phyloP scores from a whole-genome alignment of 106 monocot species.

The Agapanthus africanus region DNA sequence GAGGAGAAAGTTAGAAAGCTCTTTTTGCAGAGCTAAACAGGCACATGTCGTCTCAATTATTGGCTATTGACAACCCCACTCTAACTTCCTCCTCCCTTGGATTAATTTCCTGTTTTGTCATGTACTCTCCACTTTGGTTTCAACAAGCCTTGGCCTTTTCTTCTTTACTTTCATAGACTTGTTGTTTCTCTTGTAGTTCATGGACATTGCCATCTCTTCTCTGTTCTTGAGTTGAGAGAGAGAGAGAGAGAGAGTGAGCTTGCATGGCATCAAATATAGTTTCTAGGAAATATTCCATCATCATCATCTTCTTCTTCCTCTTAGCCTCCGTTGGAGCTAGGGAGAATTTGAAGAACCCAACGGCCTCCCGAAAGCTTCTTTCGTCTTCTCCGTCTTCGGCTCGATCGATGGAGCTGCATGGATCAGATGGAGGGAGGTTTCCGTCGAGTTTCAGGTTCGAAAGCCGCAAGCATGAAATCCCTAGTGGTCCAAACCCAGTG shows the following conservation, averaged over 20 bases:
- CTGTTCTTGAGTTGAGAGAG: too few relatives aligned
- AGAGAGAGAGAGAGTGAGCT: too few relatives aligned
- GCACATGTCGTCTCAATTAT: not conserved
- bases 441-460: not conserved
- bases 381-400: not conserved
- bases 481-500: conserved; percentile 39
- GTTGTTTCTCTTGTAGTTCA: too few relatives aligned
- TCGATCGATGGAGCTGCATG: conserved; percentile 13
- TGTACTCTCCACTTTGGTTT: not conserved
- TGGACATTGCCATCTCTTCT: not conserved
- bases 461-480: conserved; percentile 36
- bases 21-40: too few relatives aligned
- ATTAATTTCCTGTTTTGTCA: conserved; percentile 1
- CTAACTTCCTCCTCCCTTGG: not conserved
- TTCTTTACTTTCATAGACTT: not conserved
- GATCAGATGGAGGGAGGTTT: not conserved
- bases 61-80: not conserved
- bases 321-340: not conserved
- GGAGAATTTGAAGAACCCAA: not conserved
- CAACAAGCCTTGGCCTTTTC: not conserved
- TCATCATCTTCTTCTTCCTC: not conserved
- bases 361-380: not conserved
- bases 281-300: not conserved
- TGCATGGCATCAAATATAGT: not conserved
- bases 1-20: too few relatives aligned